Percentiles rank a stretch among this genome's conserved stretches.
These are phyloP conservation scores for Boletus eberwhitei DNA, from an alignment of 768 basidiomycete genomes.

Conservation along the genomic window DNA sequence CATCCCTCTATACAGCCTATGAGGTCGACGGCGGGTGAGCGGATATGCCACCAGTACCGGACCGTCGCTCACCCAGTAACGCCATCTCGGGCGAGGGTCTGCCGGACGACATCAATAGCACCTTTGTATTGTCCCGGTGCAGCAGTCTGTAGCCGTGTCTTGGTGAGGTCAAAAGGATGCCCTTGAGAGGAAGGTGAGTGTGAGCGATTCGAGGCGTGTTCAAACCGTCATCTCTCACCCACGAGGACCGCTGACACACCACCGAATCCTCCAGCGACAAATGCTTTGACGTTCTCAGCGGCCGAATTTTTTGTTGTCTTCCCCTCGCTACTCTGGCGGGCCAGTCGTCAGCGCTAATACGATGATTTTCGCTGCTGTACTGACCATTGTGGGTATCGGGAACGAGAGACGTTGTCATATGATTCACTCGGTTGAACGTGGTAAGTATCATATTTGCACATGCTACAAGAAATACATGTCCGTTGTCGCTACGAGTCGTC, in stretches of 20 bases:
- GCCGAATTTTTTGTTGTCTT: conserved; percentile 26
- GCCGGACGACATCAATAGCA: conserved; percentile 89
- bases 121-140: conserved; percentile 84
- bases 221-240: conserved; percentile 47
- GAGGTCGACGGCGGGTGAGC: conserved; percentile 2
- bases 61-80: conserved; percentile 63
- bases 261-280: conserved; percentile 92
- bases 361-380: conserved; percentile 2
- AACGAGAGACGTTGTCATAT: conserved; percentile 25
- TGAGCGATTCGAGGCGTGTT: not conserved
- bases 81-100: conserved; percentile 89
- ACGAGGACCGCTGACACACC: conserved; percentile 86
- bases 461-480: conserved; percentile 20
- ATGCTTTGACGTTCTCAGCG: conserved; percentile 64
- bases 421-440: conserved; percentile 17
- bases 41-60: not conserved
- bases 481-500: conserved; percentile 27
- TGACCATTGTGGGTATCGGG: conserved; percentile 25
- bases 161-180: conserved; percentile 96
- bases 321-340: conserved; percentile 26
- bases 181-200: conserved; percentile 44
- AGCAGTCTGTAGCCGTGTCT: conserved; percentile 95
- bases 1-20: conserved; percentile 86
- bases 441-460: conserved; percentile 1
- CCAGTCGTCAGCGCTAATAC: conserved; percentile 6